phyloP scores from a whole-genome alignment of 305 asterid species.

The Striga hermonthica region DNA sequence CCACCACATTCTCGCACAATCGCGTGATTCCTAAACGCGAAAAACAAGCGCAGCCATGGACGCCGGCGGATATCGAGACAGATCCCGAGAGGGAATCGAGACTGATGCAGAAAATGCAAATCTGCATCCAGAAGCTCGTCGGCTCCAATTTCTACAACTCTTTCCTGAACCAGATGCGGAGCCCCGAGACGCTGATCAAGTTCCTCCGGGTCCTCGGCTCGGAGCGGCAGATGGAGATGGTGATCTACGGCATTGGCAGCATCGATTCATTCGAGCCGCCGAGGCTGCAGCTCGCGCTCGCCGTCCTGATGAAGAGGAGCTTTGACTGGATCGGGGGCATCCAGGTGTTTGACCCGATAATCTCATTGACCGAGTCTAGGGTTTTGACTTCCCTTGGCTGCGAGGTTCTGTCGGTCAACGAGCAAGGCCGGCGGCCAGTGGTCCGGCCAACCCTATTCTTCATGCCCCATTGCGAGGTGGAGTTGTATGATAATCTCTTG shows the following conservation, averaged over 20 bases:
- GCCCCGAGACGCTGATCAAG: slow-evolving; percentile 40
- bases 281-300: slow-evolving; percentile 68
- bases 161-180: slow-evolving; percentile 46
- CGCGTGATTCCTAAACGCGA: slow-evolving; percentile 32
- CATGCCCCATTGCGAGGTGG: slow-evolving; percentile 91
- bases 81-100: slow-evolving; percentile 51
- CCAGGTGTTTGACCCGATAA: slow-evolving; percentile 78
- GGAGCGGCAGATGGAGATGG: slow-evolving; percentile 63
- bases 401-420: slow-evolving; percentile 65
- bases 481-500: slow-evolving; percentile 64
- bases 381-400: slow-evolving; percentile 69
- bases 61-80: slow-evolving; percentile 50
- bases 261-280: slow-evolving; percentile 67
- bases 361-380: slow-evolving; percentile 60
- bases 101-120: slow-evolving; percentile 58
- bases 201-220: slow-evolving; percentile 47
- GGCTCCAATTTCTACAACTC: slow-evolving; percentile 42
- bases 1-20: slow-evolving; percentile 16
- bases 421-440: slow-evolving; percentile 65
- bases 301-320: slow-evolving; percentile 65
- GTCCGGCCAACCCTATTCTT: slow-evolving; percentile 62
- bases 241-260: slow-evolving; percentile 81
- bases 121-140: slow-evolving; percentile 44
- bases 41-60: slow-evolving; percentile 50
- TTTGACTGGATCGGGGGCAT: slow-evolving; percentile 75